Conservation (phyloP, 768 basidiomycete genomes). For the Glaciozyma antarctica region DNA sequence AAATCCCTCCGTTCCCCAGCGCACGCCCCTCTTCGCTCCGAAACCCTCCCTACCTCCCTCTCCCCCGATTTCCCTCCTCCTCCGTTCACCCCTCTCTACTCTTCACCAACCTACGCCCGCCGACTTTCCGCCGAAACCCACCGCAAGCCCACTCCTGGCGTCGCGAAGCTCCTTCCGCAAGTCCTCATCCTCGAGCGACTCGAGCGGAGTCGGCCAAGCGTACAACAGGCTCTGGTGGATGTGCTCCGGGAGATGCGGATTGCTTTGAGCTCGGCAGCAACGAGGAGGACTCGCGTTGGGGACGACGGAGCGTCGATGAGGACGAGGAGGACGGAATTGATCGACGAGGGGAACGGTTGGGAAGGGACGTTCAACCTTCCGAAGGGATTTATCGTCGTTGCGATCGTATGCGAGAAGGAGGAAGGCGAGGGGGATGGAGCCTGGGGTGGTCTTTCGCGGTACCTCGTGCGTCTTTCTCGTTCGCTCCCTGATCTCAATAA, state of each 20-base stretch:
- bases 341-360: not conserved
- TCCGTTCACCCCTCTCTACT: too few relatives aligned
- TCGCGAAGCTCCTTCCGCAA: constrained; percentile 5
- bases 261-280: not conserved
- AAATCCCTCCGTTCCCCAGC: too few relatives aligned
- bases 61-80: too few relatives aligned
- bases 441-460: constrained; percentile 8
- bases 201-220: constrained; percentile 3
- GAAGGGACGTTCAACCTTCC: constrained; percentile 10
- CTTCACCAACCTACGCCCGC: too few relatives aligned
- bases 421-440: not conserved
- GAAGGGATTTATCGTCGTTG: constrained; percentile 2
- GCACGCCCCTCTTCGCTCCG: too few relatives aligned
- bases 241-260: constrained; percentile 2
- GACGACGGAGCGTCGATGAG: constrained; percentile 1
- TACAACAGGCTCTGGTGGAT: constrained; percentile 1
- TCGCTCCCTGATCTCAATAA: not conserved
- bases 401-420: constrained; percentile 1
- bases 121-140: not conserved
- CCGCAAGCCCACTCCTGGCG: not conserved
- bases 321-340: not conserved
- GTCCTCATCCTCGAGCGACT: constrained; percentile 14
- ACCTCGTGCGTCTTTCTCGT: not conserved
- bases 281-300: not conserved
- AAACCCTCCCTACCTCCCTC: too few relatives aligned